These are phyloP conservation scores for Solanum hybrid DNA, from an alignment of 305 asterid species.

Conservation along the genomic window DNA sequence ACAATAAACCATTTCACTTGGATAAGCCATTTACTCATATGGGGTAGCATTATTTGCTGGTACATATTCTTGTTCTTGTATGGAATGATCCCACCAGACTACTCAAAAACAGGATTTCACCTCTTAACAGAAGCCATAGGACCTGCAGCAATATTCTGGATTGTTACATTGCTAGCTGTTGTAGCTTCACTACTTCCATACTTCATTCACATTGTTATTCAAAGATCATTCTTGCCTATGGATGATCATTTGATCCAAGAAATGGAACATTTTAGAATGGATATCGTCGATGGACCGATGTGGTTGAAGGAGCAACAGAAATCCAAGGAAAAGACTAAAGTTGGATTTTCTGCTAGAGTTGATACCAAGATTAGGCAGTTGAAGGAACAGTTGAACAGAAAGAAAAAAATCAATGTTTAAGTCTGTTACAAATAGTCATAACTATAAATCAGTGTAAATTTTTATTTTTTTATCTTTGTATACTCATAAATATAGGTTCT, in stretches of 20 bases:
- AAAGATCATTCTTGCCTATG: constrained; percentile 55
- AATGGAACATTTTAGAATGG: constrained; percentile 42
- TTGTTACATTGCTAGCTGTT: constrained; percentile 36
- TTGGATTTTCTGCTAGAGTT: constrained; percentile 75
- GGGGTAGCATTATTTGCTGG: constrained; percentile 75
- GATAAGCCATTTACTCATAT: constrained; percentile 57
- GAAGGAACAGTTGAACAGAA: constrained; percentile 48
- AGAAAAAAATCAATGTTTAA: constrained; percentile 18
- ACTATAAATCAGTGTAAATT: constrained; percentile 12
- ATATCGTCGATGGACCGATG: constrained; percentile 39
- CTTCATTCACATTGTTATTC: constrained; percentile 34
- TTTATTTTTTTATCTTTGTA: background rate
- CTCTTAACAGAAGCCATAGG: constrained; percentile 43
- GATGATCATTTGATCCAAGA: constrained; percentile 70
- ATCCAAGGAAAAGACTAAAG: constrained; percentile 43
- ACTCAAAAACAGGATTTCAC: constrained; percentile 24
- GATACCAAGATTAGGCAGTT: constrained; percentile 65
- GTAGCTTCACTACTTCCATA: constrained; percentile 51
- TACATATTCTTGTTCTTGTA: constrained; percentile 57
- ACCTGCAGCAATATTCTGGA: constrained; percentile 48
- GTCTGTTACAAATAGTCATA: constrained; percentile 30
- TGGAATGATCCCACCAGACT: constrained; percentile 29
- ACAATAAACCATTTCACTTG: constrained; percentile 71
- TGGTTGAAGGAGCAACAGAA: constrained; percentile 68
- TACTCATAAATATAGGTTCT: background rate